Evolutionary conservation across 2,329 filamentous ascomycete genomes (phyloP), one percentile per base, ranked within the genome.

Genomic region (Diaporthe citri): DNA sequence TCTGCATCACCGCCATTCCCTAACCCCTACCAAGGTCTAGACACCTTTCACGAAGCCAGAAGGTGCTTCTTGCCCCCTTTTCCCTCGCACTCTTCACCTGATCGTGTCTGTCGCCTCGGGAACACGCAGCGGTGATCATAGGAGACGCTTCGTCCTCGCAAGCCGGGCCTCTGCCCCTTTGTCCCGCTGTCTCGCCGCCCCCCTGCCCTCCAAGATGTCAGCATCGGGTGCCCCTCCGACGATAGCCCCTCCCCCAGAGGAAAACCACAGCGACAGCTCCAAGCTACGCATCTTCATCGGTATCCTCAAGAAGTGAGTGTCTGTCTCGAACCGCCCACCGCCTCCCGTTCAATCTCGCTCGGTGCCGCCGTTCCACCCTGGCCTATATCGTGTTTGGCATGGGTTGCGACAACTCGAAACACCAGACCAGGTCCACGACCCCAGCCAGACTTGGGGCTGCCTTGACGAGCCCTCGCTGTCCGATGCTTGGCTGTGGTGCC

Each of bases 261-360:
- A 89, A 78, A 77, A 82, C 34, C 88, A 88, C 78, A 95, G 94
- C 86, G 96, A 98, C 75, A 92, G 91, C 78, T 96, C 94, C 78
- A 98, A 98, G 88, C 87, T 98, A 81, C 94, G 92, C 85, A 97
- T 95, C 1, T 97, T 98, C 81, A 84, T 98, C 76, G 91, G 92
- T 72, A 97, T 98, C 79, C 86, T 98, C 81, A 93, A 93, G 85
- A 97, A 94, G 95, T 97, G 89, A 86, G 92, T 69, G 52, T 72
- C 64, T 55, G 28, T n/a, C 41, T 43, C 66, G 22, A 43, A 10
- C 46, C 12, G 28, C 5, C 52, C 48, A 51, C 48, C 46, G 25
- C 64, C 66, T 41, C 25, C 73, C n/a, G 34, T 34, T 46, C 51
- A 43, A 46, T 60, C n/a, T 59, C 48, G 36, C 22, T 51, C 51